Base-by-base conservation (phyloP, 1,284 basidiomycete genomes). In the Irpex sp. region DNA sequence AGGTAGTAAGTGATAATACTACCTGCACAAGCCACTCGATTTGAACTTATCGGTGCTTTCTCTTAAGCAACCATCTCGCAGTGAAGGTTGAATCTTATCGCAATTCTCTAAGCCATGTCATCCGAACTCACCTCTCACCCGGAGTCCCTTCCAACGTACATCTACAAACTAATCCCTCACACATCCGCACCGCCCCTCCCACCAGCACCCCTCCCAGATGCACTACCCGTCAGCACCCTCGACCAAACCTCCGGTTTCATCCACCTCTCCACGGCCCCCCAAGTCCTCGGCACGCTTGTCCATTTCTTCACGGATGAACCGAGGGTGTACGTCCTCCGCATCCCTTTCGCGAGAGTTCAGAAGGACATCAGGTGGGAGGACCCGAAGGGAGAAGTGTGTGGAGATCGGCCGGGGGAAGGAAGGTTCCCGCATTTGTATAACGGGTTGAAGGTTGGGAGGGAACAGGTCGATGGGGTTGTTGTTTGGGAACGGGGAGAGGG, bases 201-300 rank as follows among this genome's bases (percentile, higher is more conserved):
- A 28, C 77, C 80, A 1, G 67, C 71, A 1, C 69, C 70, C 8
- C 61, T 75, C 8, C 75, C 75, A 7, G 58, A 63, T 35, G 65
- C 57, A 9, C 71, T 77, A 10, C 73, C 77, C 7, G 64, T 79
- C 28, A 78, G 75, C 68, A 70, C 69, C 45, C 73, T 80, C 51
- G 80, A 82, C 65, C 54, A 65, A 28, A 56, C 67, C 16, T 75
- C 75, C 9, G 83, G 83, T 18, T 86, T 85, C 73, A 79, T 88
- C 56, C 86, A 88, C 70, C 75, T 88, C 37, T 87, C 85, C 5
- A 82, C 82, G 12, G 78, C 83, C 2, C 51, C 67, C n/a, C 86
- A 88, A 70, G 72, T 86, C 9, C 78, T 79, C 0, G 74, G 74
- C 49, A 86, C 85, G 8, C 71, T 86, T 19, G 74, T 79, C 48